Base-by-base conservation (phyloP, 805 yeast species). In the Candida patagonica region DNA sequence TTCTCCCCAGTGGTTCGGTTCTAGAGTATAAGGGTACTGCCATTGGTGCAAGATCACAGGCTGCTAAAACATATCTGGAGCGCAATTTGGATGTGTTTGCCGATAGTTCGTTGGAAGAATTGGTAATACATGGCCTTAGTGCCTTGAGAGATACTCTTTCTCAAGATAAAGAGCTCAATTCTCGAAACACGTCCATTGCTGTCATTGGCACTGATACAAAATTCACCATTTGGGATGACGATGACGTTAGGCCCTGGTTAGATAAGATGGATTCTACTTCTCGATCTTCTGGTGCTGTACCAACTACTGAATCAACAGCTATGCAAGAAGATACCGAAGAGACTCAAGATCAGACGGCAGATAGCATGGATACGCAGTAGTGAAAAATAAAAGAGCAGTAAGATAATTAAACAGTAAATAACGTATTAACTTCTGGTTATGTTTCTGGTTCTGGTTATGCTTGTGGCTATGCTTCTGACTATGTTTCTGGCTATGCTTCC, bases 1-100 rank as follows among this genome's bases (percentile, higher is more conserved):
- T 92, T 64, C 89, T 84, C 59, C 98, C 99, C 13, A 80, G 94
- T 6, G 99, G 99, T 2, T 79, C 89, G 20, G 92, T 82, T 17
- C 68, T 87, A 53, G 97, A 92, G 62, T 83, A 88, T 58, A 76
- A 73, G 51, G 97, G 95, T 26, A 79, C 96, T 9, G 95, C 98
- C 26, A 86, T 92, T 55, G 99, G 99, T 35, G 97, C 99, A 7
- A 76, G 99, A 58, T 89, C 97, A 2, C 99, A 92, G 65, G 97
- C 97, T 37, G 96, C 96, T 12, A 78, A 94, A 66, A 92, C 99
- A 2, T 92, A 86, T 53, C 67, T 92, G 57, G 99, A 92, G 63
- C 78, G 95, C 57, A 80, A 80, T 50, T 70, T 79, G 56, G 86
- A 83, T 26, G 67, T 68, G 23, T 83, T 85, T 50, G 65, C 76